Percentiles rank a stretch among this genome's conserved stretches.
Conservation (phyloP, 2,329 filamentous ascomycete genomes). For the Verticillium longisporum region DNA sequence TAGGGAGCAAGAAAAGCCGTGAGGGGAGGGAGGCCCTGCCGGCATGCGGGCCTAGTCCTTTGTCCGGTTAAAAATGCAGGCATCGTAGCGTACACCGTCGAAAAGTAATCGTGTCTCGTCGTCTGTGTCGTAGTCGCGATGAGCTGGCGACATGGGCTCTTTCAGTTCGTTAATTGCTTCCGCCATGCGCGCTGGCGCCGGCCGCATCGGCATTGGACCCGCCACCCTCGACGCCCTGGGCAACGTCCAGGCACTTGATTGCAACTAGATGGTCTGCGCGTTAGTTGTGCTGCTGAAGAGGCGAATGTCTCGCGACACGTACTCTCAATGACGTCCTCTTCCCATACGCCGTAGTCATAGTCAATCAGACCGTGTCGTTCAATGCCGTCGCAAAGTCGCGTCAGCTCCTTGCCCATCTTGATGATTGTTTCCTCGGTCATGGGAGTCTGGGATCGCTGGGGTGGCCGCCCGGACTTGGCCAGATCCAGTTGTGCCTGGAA, state of each 20-base stretch:
- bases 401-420: constrained; percentile 74
- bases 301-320: constrained; percentile 27
- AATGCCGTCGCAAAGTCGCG: constrained; percentile 76
- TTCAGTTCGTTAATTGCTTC: background rate
- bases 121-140: background rate
- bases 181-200: background rate
- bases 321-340: constrained; percentile 85
- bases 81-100: background rate
- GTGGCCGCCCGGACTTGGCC: constrained; percentile 51
- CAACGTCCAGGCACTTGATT: constrained; percentile 37
- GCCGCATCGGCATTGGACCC: constrained; percentile 6
- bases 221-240: constrained; percentile 30
- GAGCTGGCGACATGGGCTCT: background rate
- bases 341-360: constrained; percentile 95
- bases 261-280: constrained; percentile 16
- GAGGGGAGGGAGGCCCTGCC: background rate
- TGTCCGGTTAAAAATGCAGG: background rate
- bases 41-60: background rate
- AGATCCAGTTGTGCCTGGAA: constrained; percentile 80
- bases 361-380: constrained; percentile 93
- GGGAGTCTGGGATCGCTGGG: constrained; percentile 52
- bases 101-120: background rate
- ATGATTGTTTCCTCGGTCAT: constrained; percentile 64
- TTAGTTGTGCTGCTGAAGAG: constrained; percentile 2
- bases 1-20: background rate